Evolutionary conservation across 31 red algal genomes (phyloP).

Genomic region (Odonthalia washingtoniensis): DNA sequence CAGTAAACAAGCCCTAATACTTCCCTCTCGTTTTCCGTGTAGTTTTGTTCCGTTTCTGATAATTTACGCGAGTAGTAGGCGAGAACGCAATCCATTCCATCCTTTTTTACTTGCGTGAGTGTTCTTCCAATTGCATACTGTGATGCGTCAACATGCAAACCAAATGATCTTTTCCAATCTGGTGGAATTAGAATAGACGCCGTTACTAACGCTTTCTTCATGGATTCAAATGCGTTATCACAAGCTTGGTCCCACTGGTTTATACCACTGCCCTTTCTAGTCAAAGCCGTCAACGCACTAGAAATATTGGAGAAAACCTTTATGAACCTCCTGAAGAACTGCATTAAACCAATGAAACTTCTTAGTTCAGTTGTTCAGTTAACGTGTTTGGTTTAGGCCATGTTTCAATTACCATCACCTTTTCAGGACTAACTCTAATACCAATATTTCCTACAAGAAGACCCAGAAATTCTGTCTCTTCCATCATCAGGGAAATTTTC

Average conservation of each 20-base stretch:
- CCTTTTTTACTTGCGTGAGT: not conserved
- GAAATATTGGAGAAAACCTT: not conserved
- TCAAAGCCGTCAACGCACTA: not conserved
- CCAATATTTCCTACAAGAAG: not conserved
- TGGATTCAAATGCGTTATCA: not conserved
- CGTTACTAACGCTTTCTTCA: not conserved
- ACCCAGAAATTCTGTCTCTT: too few species aligned
- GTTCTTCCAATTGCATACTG: not conserved
- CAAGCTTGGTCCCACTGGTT: not conserved
- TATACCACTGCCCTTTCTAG: not conserved
- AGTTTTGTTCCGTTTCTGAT: not conserved
- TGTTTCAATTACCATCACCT: not conserved
- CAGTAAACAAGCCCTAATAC: not conserved
- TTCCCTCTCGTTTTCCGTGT: conserved; percentile 19
- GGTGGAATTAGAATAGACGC: not conserved
- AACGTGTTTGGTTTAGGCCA: conserved; percentile 26
- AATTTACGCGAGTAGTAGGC: conserved; percentile 1
- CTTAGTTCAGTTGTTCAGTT: conserved; percentile 3
- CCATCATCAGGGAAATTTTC: not conserved
- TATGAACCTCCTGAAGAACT: conserved; percentile 30
- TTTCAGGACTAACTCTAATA: not conserved
- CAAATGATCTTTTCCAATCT: not conserved
- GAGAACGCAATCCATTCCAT: not conserved
- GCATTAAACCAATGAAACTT: conserved; percentile 8
- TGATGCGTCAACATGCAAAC: conserved; percentile 14